These are phyloP conservation scores for Podospora pseudoanserina DNA, from an alignment of 495 filamentous ascomycete genomes.

Conservation along the genomic window DNA sequence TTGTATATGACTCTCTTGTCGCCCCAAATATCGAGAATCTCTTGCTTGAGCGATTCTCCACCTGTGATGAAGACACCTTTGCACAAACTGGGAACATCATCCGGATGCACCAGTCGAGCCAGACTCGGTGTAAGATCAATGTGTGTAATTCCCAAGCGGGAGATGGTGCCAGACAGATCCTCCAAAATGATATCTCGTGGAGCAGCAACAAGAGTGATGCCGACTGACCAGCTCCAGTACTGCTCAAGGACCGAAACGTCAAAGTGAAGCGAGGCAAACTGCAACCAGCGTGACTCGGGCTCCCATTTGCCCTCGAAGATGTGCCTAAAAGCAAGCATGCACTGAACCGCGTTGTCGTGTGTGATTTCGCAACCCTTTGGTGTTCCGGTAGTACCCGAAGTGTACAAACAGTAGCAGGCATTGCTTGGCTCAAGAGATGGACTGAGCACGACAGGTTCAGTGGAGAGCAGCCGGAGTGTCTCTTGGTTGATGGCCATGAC, in stretches of 20 bases:
- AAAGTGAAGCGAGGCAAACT: slow-evolving; percentile 87
- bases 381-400: slow-evolving; percentile 75
- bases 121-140: slow-evolving; percentile 76
- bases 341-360: slow-evolving; percentile 71
- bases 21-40: slow-evolving; percentile 70
- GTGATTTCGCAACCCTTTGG: slow-evolving; percentile 76
- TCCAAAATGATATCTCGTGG: slow-evolving; percentile 75
- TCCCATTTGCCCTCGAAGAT: slow-evolving; percentile 69
- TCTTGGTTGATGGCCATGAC: slow-evolving; percentile 41
- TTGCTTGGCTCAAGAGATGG: slow-evolving; percentile 40
- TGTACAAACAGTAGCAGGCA: slow-evolving; percentile 71
- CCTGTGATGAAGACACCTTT: slow-evolving; percentile 73
- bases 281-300: slow-evolving; percentile 66
- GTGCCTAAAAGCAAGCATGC: slow-evolving; percentile 68
- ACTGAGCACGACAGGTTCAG: slow-evolving; percentile 21
- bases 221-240: slow-evolving; percentile 85
- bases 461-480: slow-evolving; percentile 26
- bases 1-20: slow-evolving; percentile 64
- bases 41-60: slow-evolving; percentile 67
- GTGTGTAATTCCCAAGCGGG: slow-evolving; percentile 72
- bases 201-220: slow-evolving; percentile 73
- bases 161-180: slow-evolving; percentile 68
- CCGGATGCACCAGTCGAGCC: slow-evolving; percentile 56
- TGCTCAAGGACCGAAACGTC: slow-evolving; percentile 86
- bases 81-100: slow-evolving; percentile 65